Evolutionary conservation across 1,284 basidiomycete genomes (phyloP).

Genomic region (Ganoderma leucocontextum): DNA sequence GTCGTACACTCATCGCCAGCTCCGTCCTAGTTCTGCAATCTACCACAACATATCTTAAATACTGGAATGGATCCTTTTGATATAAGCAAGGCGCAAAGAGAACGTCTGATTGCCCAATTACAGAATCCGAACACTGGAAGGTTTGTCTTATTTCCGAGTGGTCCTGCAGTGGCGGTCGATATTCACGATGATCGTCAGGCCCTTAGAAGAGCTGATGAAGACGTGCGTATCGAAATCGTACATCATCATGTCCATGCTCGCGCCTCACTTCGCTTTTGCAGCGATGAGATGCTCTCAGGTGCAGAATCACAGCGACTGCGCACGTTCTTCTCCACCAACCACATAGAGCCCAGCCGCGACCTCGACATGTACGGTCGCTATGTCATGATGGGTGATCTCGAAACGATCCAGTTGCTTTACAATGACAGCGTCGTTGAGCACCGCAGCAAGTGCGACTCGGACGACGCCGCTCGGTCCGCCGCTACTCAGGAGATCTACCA

Average conservation of each 20-base stretch:
- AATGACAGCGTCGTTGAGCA: constrained; percentile 32
- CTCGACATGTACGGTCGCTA: constrained; percentile 45
- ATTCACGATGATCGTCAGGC: constrained; percentile 2
- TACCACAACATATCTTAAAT: background rate
- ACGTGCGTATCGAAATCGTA: background rate
- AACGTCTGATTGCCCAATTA: constrained; percentile 14
- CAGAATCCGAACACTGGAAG: constrained; percentile 13
- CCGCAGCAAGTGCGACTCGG: constrained; percentile 15
- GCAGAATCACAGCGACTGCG: constrained; percentile 50
- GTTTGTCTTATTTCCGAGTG: constrained; percentile 3
- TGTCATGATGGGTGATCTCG: constrained; percentile 42
- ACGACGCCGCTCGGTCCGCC: constrained; percentile 26
- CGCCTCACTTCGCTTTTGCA: constrained; percentile 2
- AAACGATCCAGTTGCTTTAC: constrained; percentile 41
- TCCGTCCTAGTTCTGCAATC: background rate
- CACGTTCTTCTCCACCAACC: constrained; percentile 44
- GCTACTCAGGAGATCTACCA: constrained; percentile 44
- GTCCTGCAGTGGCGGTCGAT: background rate
- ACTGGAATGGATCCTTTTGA: background rate
- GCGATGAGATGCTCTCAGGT: constrained; percentile 46
- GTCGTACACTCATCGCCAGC: background rate
- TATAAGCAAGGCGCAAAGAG: background rate
- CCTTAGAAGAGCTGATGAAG: constrained; percentile 15
- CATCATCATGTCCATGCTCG: background rate
- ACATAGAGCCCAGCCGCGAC: constrained; percentile 46